Evolutionary conservation across 2,329 filamentous ascomycete genomes (phyloP), one percentile per base, ranked within the genome.

Genomic region (Epichloe aotearoae): DNA sequence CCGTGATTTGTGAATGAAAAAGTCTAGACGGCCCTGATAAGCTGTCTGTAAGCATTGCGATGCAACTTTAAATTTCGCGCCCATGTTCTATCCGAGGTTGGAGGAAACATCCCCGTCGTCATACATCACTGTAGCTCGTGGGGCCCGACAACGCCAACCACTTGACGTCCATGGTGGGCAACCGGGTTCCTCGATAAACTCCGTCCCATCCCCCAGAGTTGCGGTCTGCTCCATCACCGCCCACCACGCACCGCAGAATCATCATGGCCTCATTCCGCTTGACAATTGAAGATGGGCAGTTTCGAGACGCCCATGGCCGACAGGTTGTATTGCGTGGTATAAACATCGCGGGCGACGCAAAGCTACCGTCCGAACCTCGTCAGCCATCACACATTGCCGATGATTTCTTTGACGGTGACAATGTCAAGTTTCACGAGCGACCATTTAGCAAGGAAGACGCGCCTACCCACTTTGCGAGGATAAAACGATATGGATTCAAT

Each of bases 401-500:
- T 14, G 73, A 82, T 59, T 98, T 98, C 75, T 97, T 94, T 66
- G 86, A 97, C 54, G 90, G 86, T 60, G 91, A 98, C 67, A 82
- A 83, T 57, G 86, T 97, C 54, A 90, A 85, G 20, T 98, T 98
- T 62, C 85, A 91, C 57, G 79, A 82, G 53, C 79, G 90, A 2
- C 93, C 93, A 0, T 98, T 98, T 59, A 73, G 84, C 3, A 76
- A 87, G 46, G 80, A 87, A 47, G 88, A 96, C 57, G 88, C 93
- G 1, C 84, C 88, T 60, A 74, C 79, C 15, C 93, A 98, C 66
- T 96, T 98, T 66, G 79, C 86, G 12, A 79, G 90, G 42, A 69
- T 98, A 56, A 87, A 84, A 60, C 83, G 85, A 61, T 95, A 84
- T 74, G 93, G 93, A 14, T 98, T 95, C 75, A 98, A 97, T 67